Conservation (phyloP, 495 filamentous ascomycete species). For the Cryomyces antarcticus region DNA sequence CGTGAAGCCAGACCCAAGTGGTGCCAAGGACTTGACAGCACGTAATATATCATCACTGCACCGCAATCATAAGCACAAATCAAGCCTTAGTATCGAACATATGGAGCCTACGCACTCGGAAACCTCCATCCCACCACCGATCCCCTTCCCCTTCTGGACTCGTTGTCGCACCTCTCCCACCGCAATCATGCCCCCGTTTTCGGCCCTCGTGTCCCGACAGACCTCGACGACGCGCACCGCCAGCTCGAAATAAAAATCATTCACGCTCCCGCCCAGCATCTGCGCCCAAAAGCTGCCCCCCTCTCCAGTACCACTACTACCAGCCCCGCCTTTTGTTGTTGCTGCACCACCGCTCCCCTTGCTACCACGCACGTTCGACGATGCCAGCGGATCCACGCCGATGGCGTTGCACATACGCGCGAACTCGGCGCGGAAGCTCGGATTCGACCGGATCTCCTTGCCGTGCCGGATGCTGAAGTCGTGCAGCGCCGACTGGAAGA, state of each 20-base stretch:
- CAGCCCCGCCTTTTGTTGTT: conserved; percentile 19
- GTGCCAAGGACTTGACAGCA: conserved; percentile 70
- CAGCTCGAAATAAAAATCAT: conserved; percentile 96
- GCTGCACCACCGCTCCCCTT: conserved; percentile 25
- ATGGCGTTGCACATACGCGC: conserved; percentile 96
- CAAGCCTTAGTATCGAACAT: background rate
- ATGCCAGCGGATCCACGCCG: conserved; percentile 78
- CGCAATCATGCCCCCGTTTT: conserved; percentile 83
- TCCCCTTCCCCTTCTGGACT: conserved; percentile 45
- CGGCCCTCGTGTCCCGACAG: conserved; percentile 64
- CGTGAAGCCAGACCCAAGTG: conserved; percentile 72
- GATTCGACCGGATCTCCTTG: conserved; percentile 86
- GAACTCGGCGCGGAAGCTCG: conserved; percentile 87
- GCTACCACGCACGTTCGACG: conserved; percentile 32
- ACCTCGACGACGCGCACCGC: conserved; percentile 87
- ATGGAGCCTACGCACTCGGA: conserved; percentile 29
- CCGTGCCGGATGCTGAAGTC: conserved; percentile 87
- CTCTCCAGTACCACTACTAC: background rate
- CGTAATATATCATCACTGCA: conserved; percentile 73
- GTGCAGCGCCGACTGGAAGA: conserved; percentile 85
- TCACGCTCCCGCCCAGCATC: conserved; percentile 72
- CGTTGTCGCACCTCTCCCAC: conserved; percentile 60
- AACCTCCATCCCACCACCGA: conserved; percentile 58
- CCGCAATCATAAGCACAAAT: background rate
- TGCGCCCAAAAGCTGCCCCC: conserved; percentile 72